phyloP scores from a whole-genome alignment of 306 rosid genomes.

The Ceratonia siliqua region DNA sequence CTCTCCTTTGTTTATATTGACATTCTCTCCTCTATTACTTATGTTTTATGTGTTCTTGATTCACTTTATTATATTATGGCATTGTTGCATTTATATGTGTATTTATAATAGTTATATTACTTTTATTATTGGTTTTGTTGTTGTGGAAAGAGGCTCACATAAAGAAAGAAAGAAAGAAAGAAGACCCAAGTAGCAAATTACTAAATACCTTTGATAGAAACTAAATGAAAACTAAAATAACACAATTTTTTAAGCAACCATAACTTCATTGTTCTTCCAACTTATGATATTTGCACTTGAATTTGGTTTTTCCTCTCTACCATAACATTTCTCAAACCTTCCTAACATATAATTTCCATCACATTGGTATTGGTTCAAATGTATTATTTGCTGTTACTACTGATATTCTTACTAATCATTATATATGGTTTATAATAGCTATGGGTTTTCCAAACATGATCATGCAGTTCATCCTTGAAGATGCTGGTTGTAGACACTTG shows the following conservation, averaged over 20 bases:
- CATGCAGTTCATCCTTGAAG: neutral
- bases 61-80: neutral
- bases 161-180: neutral
- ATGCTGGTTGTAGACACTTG: no score
- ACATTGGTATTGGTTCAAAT: neutral
- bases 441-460: neutral
- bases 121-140: neutral
- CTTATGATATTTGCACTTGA: neutral
- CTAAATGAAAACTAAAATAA: neutral
- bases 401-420: neutral
- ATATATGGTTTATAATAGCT: neutral
- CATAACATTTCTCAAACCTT: neutral
- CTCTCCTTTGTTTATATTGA: conserved; percentile 3
- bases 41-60: conserved; percentile 9
- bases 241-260: neutral
- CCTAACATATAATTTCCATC: neutral
- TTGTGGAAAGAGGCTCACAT: neutral
- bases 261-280: neutral
- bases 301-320: neutral
- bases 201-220: neutral
- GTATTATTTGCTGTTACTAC: neutral
- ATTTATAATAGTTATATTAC: neutral
- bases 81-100: neutral
- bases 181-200: neutral
- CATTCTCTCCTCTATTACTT: neutral